Evolutionary conservation across 2,329 filamentous ascomycete genomes (phyloP).

Genomic region (Aspergillaceae sp.): DNA sequence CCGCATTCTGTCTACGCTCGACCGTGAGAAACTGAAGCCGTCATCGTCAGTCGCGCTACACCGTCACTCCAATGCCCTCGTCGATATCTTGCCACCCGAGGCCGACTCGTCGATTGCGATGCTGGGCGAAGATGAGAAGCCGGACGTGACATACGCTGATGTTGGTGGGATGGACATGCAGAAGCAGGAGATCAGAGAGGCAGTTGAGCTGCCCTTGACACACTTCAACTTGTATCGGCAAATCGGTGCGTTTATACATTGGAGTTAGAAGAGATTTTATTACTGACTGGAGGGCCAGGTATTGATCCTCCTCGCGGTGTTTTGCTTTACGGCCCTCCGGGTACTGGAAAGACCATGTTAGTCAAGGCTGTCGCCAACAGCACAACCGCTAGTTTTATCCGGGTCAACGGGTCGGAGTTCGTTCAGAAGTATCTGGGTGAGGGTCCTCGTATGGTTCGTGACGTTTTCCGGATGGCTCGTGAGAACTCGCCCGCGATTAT

Average conservation of each 20-base stretch:
- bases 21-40: constrained; percentile 95
- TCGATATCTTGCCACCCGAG: constrained; percentile 97
- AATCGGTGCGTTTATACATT: constrained; percentile 54
- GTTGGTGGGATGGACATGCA: constrained; percentile 98
- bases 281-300: constrained; percentile 30
- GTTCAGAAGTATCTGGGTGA: constrained; percentile 98
- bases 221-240: constrained; percentile 99
- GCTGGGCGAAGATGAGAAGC: constrained; percentile 94
- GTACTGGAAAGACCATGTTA: constrained; percentile 93
- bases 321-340: constrained; percentile 88
- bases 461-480: constrained; percentile 97
- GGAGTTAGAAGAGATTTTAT: background rate
- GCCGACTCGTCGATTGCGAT: constrained; percentile 98
- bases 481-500: constrained; percentile 98
- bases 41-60: constrained; percentile 96
- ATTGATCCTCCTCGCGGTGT: constrained; percentile 97
- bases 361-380: constrained; percentile 98
- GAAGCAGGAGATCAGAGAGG: constrained; percentile 98
- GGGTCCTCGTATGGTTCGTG: constrained; percentile 95
- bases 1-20: constrained; percentile 92
- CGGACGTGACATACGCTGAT: constrained; percentile 94
- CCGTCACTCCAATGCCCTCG: constrained; percentile 94
- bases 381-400: constrained; percentile 96
- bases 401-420: constrained; percentile 95
- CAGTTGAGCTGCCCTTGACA: constrained; percentile 90